phyloP scores from a whole-genome alignment of 176 grass and related monocot species.

The Themeda triandra region DNA sequence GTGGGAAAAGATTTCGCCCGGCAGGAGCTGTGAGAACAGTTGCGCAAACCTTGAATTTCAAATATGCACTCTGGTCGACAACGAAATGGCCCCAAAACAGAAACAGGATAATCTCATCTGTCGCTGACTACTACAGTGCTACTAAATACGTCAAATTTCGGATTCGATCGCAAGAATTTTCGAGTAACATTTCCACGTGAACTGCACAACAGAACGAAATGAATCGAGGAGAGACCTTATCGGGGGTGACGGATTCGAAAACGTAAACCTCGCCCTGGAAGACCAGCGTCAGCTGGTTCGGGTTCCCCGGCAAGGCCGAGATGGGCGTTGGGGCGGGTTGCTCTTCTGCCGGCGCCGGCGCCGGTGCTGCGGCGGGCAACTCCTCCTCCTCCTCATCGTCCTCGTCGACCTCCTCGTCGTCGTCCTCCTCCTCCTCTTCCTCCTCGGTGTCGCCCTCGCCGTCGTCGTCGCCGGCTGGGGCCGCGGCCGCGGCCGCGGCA shows the following conservation, averaged over 20 bases:
- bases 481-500: background rate
- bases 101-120: slow-evolving; percentile 5
- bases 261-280: slow-evolving; percentile 98
- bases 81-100: background rate
- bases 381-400: slow-evolving; percentile 29
- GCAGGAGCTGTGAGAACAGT: background rate
- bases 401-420: background rate
- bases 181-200: slow-evolving; percentile 13
- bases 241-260: slow-evolving; percentile 87
- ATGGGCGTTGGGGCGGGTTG: slow-evolving; percentile 32
- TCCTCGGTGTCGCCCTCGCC: slow-evolving; percentile 21
- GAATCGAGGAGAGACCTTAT: slow-evolving; percentile 46
- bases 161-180: background rate
- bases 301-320: slow-evolving; percentile 38
- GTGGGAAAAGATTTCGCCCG: background rate
- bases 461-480: slow-evolving; percentile 1
- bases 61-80: background rate
- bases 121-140: background rate
- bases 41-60: background rate
- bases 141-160: background rate
- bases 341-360: background rate
- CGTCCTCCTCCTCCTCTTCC: slow-evolving; percentile 25
- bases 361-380: background rate
- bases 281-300: slow-evolving; percentile 86
- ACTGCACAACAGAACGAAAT: background rate